Base-by-base conservation (phyloP, 345 rosid species). In the Eucalyptus cloeziana region DNA sequence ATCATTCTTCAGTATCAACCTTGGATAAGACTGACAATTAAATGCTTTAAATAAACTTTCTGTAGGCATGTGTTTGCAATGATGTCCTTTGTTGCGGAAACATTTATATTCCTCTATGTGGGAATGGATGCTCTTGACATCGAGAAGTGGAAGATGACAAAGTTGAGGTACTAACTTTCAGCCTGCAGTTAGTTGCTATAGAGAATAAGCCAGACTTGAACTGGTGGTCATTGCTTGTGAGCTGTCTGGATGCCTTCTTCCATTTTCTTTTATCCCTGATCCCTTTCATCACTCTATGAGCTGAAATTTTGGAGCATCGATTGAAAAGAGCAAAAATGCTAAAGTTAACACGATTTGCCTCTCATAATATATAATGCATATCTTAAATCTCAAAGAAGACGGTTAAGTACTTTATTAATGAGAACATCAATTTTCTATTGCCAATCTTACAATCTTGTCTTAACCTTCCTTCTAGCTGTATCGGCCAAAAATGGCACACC, bases 51-150 rank as follows among this genome's bases (percentile, higher is more conserved):
- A 44, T 24, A 31, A 54, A 37, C 24, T 79, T 88, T 88, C 22
- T 76, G 89, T 92, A 96, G 99, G 96, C 96, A 95, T 89, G 94
- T 94, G 8, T 97, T 97, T 90, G 96, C 98, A 7, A 96, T 94
- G 98, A 49, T 97, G 96, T 97, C 99, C 31, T 95, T 95, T 88
- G 90, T 96, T 69, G 96, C 99, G 10, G 99, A 97, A 89, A 96
- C 98, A 17, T 95, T 96, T 92, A 96, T 97, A 92, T 96, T 97
- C 93, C 93, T 97, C 9, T 97, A 97, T 87, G 96, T 97, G 60
- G 99, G 99, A 89, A 95, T 97, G 95, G 99, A 97, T 94, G 97
- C 99, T 87, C 92, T 97, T 87, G 99, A 96, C 90, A 89, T 93
- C 45, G 95, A 94, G 91, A 97, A 95, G 87, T 96, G 99, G 99